Evolutionary conservation across 2,329 filamentous ascomycete genomes (phyloP).

Genomic region (Fusarium mexicanum): DNA sequence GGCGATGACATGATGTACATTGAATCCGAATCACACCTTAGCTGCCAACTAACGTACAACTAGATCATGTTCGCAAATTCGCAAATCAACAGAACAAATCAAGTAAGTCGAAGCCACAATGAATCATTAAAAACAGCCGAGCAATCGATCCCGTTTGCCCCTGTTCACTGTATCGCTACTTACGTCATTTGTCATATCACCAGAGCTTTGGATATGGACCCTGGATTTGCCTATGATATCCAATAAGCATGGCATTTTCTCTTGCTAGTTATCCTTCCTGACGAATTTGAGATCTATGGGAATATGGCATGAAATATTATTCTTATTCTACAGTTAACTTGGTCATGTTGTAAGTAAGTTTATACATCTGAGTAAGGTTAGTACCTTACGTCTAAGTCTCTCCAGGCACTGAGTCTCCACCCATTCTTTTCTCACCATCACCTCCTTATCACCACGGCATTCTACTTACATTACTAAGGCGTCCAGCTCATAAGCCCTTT

Average conservation of each 20-base stretch:
- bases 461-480: neutral
- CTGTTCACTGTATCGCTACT: neutral
- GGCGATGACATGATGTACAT: neutral
- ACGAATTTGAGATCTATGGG: neutral
- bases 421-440: neutral
- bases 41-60: neutral
- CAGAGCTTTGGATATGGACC: neutral
- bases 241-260: neutral
- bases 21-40: neutral
- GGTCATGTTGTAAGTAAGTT: neutral
- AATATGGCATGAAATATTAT: neutral
- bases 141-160: neutral
- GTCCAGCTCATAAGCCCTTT: neutral
- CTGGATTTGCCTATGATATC: neutral
- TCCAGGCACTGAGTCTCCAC: neutral
- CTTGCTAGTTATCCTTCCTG: neutral
- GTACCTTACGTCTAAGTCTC: too few species aligned
- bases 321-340: neutral
- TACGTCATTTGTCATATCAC: conserved; percentile 17
- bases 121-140: conserved; percentile 12
- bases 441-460: neutral
- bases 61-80: neutral
- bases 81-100: neutral
- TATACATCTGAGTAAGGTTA: neutral
- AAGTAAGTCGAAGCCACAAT: conserved; percentile 1